Evolutionary conservation across 2,329 filamentous ascomycete genomes (phyloP), one percentile per base, ranked within the genome.

Genomic region (Plectosphaerella plurivora): DNA sequence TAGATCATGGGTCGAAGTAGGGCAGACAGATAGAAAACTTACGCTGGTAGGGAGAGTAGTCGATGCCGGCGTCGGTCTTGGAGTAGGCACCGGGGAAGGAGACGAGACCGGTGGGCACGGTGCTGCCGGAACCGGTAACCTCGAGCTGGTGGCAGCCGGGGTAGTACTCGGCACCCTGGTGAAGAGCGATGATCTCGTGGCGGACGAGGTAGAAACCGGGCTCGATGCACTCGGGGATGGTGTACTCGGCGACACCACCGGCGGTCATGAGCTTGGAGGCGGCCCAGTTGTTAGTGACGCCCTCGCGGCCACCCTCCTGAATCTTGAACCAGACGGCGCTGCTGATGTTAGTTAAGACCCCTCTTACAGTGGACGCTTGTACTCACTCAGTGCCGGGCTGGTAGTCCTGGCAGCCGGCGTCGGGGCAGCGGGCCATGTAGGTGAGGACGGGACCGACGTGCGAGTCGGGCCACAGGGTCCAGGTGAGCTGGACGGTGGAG

Each of bases 391-490:
- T 73, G 1, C 71, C 73, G 7, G 79, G 79, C 55, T 71, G 63
- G 59, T 71, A 82, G 48, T 68, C 66, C 51, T 75, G 71, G 63
- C 79, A 83, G 6, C 78, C 73, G 0, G 67, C 63, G 47, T 77
- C 74, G 1, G 79, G 77, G 63, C 82, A 84, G 45, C 71, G 70
- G 14, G 81, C 81, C 79, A 84, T 81, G 62, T 84, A 84, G 2
- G 81, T 84, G 51, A 84, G 68, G 3, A 76, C 64, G 4, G 81
- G 80, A 0, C 81, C 81, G 36, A 78, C 65, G 55, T 82, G 79
- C 11, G 68, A 74, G 11, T 73, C 70, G 1, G 73, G 72, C 73
- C 73, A 76, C 7, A 74, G 61, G 15, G 80, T 84, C 81, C 82
- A 85, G 54, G 69, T 68, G 3, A 84, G 69, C 16, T 73, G 74